These are phyloP conservation scores for Agrocybe chaxingu DNA, from an alignment of 768 basidiomycete species.

Conservation along the genomic window DNA sequence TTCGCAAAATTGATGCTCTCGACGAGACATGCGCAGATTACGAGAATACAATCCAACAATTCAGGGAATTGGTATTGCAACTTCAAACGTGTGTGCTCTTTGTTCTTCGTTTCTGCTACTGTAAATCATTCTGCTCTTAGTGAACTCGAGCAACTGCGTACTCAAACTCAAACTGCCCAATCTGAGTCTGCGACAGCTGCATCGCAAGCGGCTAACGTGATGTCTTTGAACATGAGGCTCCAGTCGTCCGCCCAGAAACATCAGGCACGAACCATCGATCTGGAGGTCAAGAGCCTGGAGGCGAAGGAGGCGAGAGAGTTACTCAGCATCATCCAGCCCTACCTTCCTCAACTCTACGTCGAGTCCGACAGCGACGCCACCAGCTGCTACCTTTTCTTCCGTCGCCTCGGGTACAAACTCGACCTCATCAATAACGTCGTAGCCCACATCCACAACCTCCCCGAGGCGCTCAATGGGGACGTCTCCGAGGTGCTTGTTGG, in stretches of 20 bases:
- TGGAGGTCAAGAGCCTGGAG: conserved; percentile 84
- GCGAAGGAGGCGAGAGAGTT: conserved; percentile 80
- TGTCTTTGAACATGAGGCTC: conserved; percentile 92
- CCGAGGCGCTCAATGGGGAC: conserved; percentile 77
- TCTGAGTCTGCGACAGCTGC: conserved; percentile 79
- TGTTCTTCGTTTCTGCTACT: neutral
- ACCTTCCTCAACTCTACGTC: conserved; percentile 86
- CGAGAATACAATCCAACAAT: conserved; percentile 85
- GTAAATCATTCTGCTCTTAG: conserved; percentile 32
- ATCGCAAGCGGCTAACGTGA: conserved; percentile 88
- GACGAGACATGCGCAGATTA: conserved; percentile 84
- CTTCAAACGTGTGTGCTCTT: conserved; percentile 66
- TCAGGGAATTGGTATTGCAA: conserved; percentile 86
- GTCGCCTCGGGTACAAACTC: conserved; percentile 80
- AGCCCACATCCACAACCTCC: conserved; percentile 78
- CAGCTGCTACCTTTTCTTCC: conserved; percentile 90
- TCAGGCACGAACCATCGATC: conserved; percentile 84
- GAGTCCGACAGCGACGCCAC: conserved; percentile 89
- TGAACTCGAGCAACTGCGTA: conserved; percentile 80
- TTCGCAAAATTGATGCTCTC: conserved; percentile 58
- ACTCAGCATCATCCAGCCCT: conserved; percentile 85
- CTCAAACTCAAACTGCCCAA: conserved; percentile 83
- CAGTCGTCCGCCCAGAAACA: conserved; percentile 90
- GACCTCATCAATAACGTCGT: conserved; percentile 84
- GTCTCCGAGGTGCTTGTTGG: conserved; percentile 89